These are phyloP conservation scores for Pseudogymnoascus sp. DNA, from an alignment of 2,329 filamentous ascomycete genomes.

Conservation along the genomic window DNA sequence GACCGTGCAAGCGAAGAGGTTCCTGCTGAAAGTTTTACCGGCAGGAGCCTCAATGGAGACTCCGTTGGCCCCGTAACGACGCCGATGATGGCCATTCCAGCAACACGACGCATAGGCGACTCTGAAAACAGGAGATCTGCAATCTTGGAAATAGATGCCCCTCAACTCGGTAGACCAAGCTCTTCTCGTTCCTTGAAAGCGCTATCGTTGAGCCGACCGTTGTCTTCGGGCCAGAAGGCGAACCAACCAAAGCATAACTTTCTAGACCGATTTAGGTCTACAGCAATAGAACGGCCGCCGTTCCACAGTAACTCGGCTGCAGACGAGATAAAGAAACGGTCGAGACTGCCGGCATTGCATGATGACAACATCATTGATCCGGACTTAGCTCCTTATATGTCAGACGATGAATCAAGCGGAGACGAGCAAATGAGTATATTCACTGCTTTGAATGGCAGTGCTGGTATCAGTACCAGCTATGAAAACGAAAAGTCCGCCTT, in stretches of 20 bases:
- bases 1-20: conserved; percentile 33
- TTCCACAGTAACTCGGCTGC: conserved; percentile 68
- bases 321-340: conserved; percentile 58
- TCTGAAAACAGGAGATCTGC: conserved; percentile 79
- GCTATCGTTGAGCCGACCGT: conserved; percentile 58
- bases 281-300: conserved; percentile 73
- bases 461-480: conserved; percentile 55
- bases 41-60: conserved; percentile 27
- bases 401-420: conserved; percentile 84
- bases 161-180: conserved; percentile 79
- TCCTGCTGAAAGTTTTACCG: conserved; percentile 7
- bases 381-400: conserved; percentile 90
- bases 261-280: conserved; percentile 65
- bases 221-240: conserved; percentile 73
- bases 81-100: conserved; percentile 65
- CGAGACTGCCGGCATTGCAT: conserved; percentile 82
- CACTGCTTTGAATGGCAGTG: conserved; percentile 61
- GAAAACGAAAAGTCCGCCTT: conserved; percentile 69
- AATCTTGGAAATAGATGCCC: conserved; percentile 81
- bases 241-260: conserved; percentile 85
- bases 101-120: conserved; percentile 59
- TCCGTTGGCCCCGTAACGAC: conserved; percentile 49
- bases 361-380: conserved; percentile 98
- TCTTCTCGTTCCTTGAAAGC: conserved; percentile 87
- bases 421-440: conserved; percentile 89